Evolutionary conservation across 441 rosid genomes (phyloP), one percentile per base, ranked within the genome.

Genomic region (California macrophylla): DNA sequence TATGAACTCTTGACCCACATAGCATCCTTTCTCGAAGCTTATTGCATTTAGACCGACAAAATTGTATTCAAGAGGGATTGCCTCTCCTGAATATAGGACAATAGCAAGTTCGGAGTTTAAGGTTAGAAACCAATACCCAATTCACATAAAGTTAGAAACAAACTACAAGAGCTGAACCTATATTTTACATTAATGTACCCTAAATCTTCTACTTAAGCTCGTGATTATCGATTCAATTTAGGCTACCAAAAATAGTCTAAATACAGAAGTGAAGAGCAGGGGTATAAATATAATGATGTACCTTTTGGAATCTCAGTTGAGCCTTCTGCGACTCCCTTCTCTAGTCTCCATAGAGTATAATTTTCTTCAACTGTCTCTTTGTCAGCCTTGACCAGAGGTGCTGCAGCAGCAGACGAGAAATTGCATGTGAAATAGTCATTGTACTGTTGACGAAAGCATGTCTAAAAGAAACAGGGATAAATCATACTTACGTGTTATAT

Each of bases 11-110:
- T 94, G 98, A 36, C 98, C 98, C 23, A 92, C 94, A 21, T 90
- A 94, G 76, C 99, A 94, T 34, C 99, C 98, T 81, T 92, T 92
- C 70, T 90, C 91, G 75, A 94, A 94, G 78, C 92, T 94, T 78
- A 94, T 89, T 0, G 96, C 98, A 70, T 90, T 92, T 36, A 94
- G 84, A 80, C 89, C 98, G 24, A 74, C 86, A 10, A 94, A 80
- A 73, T 92, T 94, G 84, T 89, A 92, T 66, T 94, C 97, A 7
- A 90, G 92, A 0, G 97, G 94, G 68, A 94, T 82, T 23, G 97
- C 92, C 69, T 92, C 99, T 0, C 96, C 97, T 91, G 69, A 74
- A 71, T 40, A 52, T 30, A 29, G 74, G 13, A 26, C 24, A 67
- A 54, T 54, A 21, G 26, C 26, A 54, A 54, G 62, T 54, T 54